These are phyloP conservation scores for Friedmanniomyces simplex DNA, from an alignment of 495 filamentous ascomycete species.

Conservation along the genomic window DNA sequence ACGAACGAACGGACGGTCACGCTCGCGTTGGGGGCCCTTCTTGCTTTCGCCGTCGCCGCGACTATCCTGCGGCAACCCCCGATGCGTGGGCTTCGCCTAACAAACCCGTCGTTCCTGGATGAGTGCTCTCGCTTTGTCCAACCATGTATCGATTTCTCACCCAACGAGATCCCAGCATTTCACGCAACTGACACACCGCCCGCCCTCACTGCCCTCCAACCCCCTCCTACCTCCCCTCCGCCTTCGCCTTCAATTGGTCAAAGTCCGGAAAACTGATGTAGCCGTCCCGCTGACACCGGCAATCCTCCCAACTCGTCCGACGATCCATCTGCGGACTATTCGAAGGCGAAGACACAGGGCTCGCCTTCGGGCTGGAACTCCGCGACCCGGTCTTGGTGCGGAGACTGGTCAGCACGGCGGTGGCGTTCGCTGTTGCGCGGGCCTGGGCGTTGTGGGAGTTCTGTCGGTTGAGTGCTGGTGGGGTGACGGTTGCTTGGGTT, in stretches of 20 bases:
- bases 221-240: slow-evolving; percentile 5
- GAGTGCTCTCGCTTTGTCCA: no score
- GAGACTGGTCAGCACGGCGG: slow-evolving; percentile 27
- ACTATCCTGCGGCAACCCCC: no score
- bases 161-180: no score
- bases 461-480: slow-evolving; percentile 28
- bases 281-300: slow-evolving; percentile 28
- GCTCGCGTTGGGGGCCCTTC: no score
- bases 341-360: neutral
- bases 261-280: slow-evolving; percentile 42
- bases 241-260: slow-evolving; percentile 26
- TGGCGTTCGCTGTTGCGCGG: slow-evolving; percentile 15
- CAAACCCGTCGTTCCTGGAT: no score
- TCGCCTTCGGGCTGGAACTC: neutral
- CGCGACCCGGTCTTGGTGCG: slow-evolving; percentile 6
- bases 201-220: no score
- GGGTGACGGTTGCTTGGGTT: slow-evolving; percentile 29
- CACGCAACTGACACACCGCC: no score
- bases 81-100: no score
- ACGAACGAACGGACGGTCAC: no score
- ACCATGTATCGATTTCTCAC: no score
- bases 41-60: no score
- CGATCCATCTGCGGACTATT: neutral
- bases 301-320: slow-evolving; percentile 20
- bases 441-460: slow-evolving; percentile 15